Conservation (phyloP, 164 flowering plant genomes). For the Houttuynia cordata region DNA sequence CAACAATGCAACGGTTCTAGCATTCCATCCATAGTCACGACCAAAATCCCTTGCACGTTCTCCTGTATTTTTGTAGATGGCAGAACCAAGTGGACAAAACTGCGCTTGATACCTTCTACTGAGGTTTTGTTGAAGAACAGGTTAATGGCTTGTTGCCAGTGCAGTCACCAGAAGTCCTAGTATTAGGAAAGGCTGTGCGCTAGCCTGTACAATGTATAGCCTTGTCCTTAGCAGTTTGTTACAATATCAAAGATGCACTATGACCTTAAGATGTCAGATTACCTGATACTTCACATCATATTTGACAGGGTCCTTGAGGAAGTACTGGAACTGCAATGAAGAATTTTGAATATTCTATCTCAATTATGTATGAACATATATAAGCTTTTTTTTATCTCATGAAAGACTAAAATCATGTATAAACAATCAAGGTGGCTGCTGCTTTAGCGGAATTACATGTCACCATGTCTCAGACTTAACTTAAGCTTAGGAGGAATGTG, state of each 20-base stretch:
- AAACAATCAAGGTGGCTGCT: too few relatives aligned
- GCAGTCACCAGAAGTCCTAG: conserved; percentile 87
- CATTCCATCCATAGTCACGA: background rate
- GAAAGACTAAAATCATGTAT: too few relatives aligned
- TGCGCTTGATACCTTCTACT: background rate
- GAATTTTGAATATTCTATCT: background rate
- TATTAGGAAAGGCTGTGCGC: conserved; percentile 90
- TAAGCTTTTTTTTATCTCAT: too few relatives aligned
- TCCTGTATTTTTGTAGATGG: background rate
- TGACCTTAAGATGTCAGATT: background rate
- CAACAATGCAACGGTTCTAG: background rate
- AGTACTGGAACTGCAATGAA: conserved; percentile 67
- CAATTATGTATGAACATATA: too few relatives aligned
- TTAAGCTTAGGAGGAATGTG: too few relatives aligned
- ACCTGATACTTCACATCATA: conserved; percentile 98
- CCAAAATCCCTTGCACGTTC: too few relatives aligned
- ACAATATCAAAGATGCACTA: too few relatives aligned
- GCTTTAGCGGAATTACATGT: too few relatives aligned
- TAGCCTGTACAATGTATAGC: conserved; percentile 46
- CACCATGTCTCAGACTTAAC: too few relatives aligned
- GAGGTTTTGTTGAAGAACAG: too few relatives aligned
- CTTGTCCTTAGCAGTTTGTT: background rate
- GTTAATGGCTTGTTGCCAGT: conserved; percentile 62
- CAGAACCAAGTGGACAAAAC: background rate
- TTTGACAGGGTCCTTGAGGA: conserved; percentile 82